Conservation (phyloP, 176 grass and related monocot genomes). For the Neostapfia colusana region DNA sequence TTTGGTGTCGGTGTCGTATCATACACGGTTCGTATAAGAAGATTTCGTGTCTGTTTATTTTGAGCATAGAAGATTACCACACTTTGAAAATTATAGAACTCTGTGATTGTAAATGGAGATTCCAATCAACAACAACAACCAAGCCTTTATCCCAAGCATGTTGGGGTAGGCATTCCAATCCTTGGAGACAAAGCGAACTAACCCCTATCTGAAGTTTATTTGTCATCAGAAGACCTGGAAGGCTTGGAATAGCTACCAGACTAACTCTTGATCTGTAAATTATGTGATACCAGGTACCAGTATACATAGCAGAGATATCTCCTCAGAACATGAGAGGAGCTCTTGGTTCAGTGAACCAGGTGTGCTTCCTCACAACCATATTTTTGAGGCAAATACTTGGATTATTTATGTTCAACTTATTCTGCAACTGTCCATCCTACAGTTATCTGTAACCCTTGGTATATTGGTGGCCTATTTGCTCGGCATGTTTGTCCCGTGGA, state of each 20-base stretch:
- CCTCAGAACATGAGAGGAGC: slow-evolving; percentile 83
- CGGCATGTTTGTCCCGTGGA: slow-evolving; percentile 94
- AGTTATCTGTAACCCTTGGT: slow-evolving; percentile 89
- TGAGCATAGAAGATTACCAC: neutral
- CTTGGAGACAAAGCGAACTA: neutral
- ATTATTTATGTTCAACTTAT: slow-evolving; percentile 11
- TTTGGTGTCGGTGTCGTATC: slow-evolving; percentile 91
- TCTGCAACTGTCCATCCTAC: neutral
- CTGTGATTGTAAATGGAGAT: neutral
- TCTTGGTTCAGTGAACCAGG: slow-evolving; percentile 89
- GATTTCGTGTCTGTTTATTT: slow-evolving; percentile 6
- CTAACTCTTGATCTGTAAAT: slow-evolving; percentile 4
- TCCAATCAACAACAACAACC: too few relatives aligned
- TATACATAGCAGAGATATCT: slow-evolving; percentile 90
- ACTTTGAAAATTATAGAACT: neutral
- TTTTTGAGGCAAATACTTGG: neutral
- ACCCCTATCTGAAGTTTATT: neutral
- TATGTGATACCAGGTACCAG: slow-evolving; percentile 62
- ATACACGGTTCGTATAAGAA: slow-evolving; percentile 55
- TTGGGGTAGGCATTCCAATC: too few relatives aligned
- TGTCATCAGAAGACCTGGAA: neutral
- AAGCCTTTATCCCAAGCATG: too few relatives aligned
- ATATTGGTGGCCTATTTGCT: slow-evolving; percentile 82
- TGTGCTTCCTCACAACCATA: slow-evolving; percentile 25
- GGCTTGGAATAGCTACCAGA: neutral